Evolutionary conservation across 2,329 filamentous ascomycete species (phyloP).

Genomic region (Phialemoniopsis sp.): DNA sequence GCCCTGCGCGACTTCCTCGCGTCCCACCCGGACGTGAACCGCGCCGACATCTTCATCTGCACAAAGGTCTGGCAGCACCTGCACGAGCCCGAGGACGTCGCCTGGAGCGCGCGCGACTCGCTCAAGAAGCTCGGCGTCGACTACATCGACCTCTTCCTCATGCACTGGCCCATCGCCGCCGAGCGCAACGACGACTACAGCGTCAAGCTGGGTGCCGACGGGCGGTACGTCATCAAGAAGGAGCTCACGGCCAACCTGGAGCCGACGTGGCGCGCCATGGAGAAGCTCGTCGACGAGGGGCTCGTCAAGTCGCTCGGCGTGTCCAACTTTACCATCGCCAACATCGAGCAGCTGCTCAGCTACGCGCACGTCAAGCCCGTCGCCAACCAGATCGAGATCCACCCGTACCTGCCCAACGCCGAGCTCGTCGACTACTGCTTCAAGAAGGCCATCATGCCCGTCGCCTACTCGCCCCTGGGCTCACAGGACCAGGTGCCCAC

Average conservation of each 20-base stretch:
- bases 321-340: conserved; percentile 51
- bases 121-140: conserved; percentile 23
- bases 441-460: conserved; percentile 43
- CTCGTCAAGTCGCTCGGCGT: conserved; percentile 56
- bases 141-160: conserved; percentile 10
- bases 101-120: conserved; percentile 26
- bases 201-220: neutral
- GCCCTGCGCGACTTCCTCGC: conserved; percentile 35
- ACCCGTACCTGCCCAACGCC: conserved; percentile 40
- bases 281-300: conserved; percentile 46
- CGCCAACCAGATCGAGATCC: conserved; percentile 47
- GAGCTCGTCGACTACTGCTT: conserved; percentile 50
- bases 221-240: conserved; percentile 3
- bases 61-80: conserved; percentile 61
- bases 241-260: neutral
- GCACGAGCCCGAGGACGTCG: conserved; percentile 34
- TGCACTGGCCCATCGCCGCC: conserved; percentile 9
- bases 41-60: conserved; percentile 46
- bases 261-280: conserved; percentile 60
- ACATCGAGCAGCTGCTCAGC: conserved; percentile 46
- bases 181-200: conserved; percentile 4
- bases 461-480: conserved; percentile 50
- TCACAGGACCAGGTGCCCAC: conserved; percentile 66
- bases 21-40: conserved; percentile 23
- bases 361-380: conserved; percentile 42